Evolutionary conservation across 495 filamentous ascomycete genomes (phyloP).

Genomic region (Immersiella caudata): DNA sequence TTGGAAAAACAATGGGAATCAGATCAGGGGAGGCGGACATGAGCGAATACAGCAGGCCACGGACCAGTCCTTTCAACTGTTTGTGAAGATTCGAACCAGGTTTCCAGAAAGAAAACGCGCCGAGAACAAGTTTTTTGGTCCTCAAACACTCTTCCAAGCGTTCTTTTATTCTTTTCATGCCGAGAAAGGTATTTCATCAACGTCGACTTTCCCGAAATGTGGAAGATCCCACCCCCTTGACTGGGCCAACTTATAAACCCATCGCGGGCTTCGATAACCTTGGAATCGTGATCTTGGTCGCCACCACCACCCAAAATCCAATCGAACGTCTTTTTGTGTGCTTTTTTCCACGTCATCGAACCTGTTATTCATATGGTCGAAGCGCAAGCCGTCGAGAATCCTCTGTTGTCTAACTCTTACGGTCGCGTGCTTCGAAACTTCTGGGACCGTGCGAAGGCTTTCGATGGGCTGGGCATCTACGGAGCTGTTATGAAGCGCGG

Average conservation of each 20-base stretch:
- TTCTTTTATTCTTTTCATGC: slow-evolving; percentile 6
- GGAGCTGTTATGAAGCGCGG: neutral
- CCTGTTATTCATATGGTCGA: neutral
- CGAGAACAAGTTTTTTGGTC: slow-evolving; percentile 17
- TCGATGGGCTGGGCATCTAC: neutral
- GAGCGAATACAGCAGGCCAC: slow-evolving; percentile 45
- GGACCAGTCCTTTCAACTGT: slow-evolving; percentile 45
- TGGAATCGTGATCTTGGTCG: neutral
- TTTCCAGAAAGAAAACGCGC: slow-evolving; percentile 22
- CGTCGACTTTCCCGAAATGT: slow-evolving; percentile 28
- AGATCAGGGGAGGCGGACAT: slow-evolving; percentile 38
- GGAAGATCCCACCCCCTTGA: slow-evolving; percentile 12
- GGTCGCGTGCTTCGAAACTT: neutral
- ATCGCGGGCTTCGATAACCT: neutral
- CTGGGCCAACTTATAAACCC: neutral
- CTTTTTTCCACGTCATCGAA: neutral
- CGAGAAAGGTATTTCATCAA: slow-evolving; percentile 22
- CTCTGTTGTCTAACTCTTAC: neutral
- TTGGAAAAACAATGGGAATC: slow-evolving; percentile 30
- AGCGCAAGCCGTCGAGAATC: neutral
- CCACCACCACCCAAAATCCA: neutral
- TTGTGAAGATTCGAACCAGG: slow-evolving; percentile 35
- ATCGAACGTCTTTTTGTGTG: neutral
- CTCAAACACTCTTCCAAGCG: slow-evolving; percentile 7
- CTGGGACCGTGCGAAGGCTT: neutral